phyloP scores from a whole-genome alignment of 169 alveolate species.

The Eimeria mitis region DNA sequence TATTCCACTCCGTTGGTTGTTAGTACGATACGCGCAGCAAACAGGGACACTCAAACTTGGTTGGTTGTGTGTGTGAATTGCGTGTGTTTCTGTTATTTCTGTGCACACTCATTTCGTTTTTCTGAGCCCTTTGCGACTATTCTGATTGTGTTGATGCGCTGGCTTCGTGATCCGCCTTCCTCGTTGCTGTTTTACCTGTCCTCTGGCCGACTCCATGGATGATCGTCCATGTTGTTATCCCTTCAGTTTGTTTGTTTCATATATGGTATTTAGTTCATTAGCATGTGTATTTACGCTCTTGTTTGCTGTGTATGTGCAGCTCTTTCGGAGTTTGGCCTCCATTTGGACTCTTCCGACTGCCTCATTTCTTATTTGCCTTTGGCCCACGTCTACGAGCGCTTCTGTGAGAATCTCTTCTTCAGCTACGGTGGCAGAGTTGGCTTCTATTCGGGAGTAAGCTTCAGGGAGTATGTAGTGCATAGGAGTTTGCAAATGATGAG shows the following conservation, averaged over 20 bases:
- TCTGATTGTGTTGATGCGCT: background rate
- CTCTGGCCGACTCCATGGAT: background rate
- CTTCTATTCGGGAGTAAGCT: slow-evolving; percentile 78
- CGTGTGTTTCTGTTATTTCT: background rate
- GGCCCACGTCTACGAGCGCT: slow-evolving; percentile 98
- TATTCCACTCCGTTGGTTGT: background rate
- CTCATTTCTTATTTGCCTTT: slow-evolving; percentile 97
- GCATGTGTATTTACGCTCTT: background rate
- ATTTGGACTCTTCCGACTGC: slow-evolving; percentile 86
- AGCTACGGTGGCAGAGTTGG: slow-evolving; percentile 80
- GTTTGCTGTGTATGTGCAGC: slow-evolving; percentile 50
- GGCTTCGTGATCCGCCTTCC: no score
- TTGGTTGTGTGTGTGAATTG: background rate
- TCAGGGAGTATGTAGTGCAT: background rate
- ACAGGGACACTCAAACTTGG: no score
- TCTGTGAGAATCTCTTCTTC: slow-evolving; percentile 86
- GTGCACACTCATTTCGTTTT: no score
- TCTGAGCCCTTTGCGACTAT: no score
- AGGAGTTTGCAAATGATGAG: background rate
- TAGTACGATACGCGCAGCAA: background rate
- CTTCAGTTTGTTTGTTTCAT: background rate
- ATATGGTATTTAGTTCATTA: background rate
- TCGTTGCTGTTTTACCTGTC: no score
- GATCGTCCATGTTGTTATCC: background rate
- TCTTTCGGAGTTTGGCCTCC: slow-evolving; percentile 20